Evolutionary conservation across 148 eudicot genomes (phyloP).

Genomic region (Camellia sinensis): DNA sequence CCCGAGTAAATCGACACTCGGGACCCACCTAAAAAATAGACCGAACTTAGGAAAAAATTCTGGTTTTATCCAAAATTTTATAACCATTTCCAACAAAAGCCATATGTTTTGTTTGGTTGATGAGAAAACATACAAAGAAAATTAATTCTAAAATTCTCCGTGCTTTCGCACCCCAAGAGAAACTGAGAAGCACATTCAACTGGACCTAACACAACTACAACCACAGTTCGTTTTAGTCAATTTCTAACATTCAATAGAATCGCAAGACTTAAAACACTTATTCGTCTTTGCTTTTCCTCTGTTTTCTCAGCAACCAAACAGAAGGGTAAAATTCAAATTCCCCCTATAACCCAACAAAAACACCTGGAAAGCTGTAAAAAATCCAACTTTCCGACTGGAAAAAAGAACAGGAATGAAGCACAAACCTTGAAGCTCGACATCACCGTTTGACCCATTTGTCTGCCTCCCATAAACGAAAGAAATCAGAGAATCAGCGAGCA

Average conservation of each 20-base stretch:
- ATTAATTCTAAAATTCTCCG: background rate
- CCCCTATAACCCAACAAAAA: background rate
- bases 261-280: background rate
- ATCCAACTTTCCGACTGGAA: too few species aligned
- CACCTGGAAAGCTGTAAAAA: too few species aligned
- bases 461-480: conserved; percentile 33
- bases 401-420: background rate
- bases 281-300: background rate
- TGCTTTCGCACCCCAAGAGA: background rate
- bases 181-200: background rate
- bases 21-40: too few species aligned
- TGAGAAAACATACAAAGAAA: background rate
- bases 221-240: background rate
- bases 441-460: conserved; percentile 12
- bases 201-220: background rate
- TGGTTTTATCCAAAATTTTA: too few species aligned
- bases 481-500: conserved; percentile 51
- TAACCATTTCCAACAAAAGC: too few species aligned
- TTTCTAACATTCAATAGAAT: background rate
- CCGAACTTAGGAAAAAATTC: too few species aligned
- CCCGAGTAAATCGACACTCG: too few species aligned
- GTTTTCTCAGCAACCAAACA: conserved; percentile 3
- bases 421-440: conserved; percentile 52
- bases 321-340: background rate
- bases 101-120: background rate